Evolutionary conservation across 2,329 filamentous ascomycete species (phyloP).

Genomic region (Aspergillus bombycis): DNA sequence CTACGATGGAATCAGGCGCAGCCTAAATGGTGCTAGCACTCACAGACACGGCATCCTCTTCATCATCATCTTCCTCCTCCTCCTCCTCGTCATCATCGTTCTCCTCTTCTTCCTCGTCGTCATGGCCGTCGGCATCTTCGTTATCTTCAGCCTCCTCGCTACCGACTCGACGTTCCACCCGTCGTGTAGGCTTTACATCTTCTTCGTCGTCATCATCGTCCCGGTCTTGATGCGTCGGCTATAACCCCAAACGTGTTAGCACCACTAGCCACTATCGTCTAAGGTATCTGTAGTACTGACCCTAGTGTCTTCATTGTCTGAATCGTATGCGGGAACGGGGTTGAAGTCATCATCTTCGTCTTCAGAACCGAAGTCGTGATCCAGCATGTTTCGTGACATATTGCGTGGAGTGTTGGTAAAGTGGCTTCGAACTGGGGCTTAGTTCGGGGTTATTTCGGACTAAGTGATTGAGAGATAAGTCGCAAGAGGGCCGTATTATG

Average conservation of each 20-base stretch:
- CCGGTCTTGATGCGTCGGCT: slow-evolving; percentile 27
- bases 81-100: slow-evolving; percentile 65
- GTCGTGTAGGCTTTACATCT: slow-evolving; percentile 39
- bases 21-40: slow-evolving; percentile 46
- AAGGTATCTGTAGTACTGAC: slow-evolving; percentile 26
- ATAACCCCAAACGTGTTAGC: slow-evolving; percentile 26
- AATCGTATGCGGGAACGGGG: slow-evolving; percentile 72
- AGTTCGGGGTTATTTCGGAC: neutral
- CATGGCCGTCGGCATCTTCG: slow-evolving; percentile 39
- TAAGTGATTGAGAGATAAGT: neutral
- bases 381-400: slow-evolving; percentile 50
- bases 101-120: slow-evolving; percentile 54
- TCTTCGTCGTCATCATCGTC: slow-evolving; percentile 52
- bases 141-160: slow-evolving; percentile 42
- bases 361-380: slow-evolving; percentile 58
- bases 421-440: neutral
- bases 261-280: slow-evolving; percentile 12
- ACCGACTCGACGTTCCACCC: slow-evolving; percentile 27
- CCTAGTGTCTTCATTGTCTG: slow-evolving; percentile 66
- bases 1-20: neutral
- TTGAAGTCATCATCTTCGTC: slow-evolving; percentile 91
- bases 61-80: slow-evolving; percentile 50
- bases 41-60: slow-evolving; percentile 63
- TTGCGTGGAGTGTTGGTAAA: slow-evolving; percentile 7
- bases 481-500: neutral